Base-by-base conservation (phyloP, 495 filamentous ascomycete genomes). In the Penicillium parvum region DNA sequence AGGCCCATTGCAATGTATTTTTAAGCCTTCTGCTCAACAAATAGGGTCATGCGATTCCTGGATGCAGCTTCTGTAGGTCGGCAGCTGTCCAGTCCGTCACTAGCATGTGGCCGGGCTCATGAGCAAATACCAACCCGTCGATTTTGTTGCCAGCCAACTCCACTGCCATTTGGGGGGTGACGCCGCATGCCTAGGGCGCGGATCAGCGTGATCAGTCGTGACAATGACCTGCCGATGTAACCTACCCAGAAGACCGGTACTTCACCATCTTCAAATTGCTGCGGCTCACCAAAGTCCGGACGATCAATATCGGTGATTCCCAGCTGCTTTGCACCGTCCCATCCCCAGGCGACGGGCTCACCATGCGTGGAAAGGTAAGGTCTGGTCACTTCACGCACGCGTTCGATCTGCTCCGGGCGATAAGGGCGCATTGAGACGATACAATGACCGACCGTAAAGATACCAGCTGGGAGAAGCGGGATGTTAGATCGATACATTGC, bases 321-420 rank as follows among this genome's bases (percentile, higher is more conserved):
- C 26, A 81, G 38, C 26, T 46, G 37, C 43, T 55, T 48, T 9
- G 69, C 53, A 1, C 65, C 74, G 3, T 76, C 72, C 77, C 75
- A 82, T 1, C 76, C 77, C 76, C 75, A 81, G 7, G 71, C 76
- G 17, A 82, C 61, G 1, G 78, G 76, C 57, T 81, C 76, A n/a
- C 76, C 76, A 44, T 79, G 77, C 12, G 73, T 75, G 3, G 63
- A 52, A 8, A 53, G 39, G 60, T 64, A 81, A 22, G 50, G 43
- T 12, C 71, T 50, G 4, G 74, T 77, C 14, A 80, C 60, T 1
- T 64, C 61, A 18, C 76, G 52, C 3, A 80, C 76, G 11, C 33
- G 47, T 6, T 70, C 65, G 2, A 82, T 50, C n/a, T 79, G 62
- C 7, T 55, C 49, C 0, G 39, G 45, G 11, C 43, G 55, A 51